Evolutionary conservation across 139 green algal genomes (phyloP).

Genomic region (Haematococcus sp.): DNA sequence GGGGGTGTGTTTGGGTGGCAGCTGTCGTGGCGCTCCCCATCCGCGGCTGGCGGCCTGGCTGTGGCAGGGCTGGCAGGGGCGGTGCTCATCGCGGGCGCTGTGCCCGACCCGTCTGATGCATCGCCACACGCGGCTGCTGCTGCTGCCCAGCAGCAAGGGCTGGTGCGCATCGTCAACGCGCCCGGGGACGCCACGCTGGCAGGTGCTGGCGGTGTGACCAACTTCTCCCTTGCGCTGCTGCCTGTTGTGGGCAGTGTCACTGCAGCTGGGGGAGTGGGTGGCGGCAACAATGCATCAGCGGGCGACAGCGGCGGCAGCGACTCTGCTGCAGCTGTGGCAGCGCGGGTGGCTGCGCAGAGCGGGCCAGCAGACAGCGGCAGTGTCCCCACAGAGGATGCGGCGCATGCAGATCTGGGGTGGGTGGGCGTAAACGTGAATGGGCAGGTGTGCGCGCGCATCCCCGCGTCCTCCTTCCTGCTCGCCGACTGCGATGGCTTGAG

Average conservation of each 20-base stretch:
- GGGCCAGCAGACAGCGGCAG: no score
- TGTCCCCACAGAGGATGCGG: neutral
- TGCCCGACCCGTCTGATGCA: no score
- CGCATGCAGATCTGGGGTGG: neutral
- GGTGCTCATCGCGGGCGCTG: no score
- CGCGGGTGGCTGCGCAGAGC: neutral
- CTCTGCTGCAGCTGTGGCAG: neutral
- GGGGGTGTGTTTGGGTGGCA: no score
- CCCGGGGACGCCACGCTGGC: neutral
- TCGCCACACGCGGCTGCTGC: no score
- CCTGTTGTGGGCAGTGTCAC: no score
- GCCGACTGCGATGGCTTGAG: neutral
- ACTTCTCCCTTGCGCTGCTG: neutral
- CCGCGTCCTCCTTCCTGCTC: constrained; percentile 4
- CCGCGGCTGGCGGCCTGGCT: no score
- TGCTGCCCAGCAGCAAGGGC: no score
- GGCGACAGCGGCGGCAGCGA: neutral
- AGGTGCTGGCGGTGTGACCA: neutral
- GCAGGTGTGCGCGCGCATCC: neutral
- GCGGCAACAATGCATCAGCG: neutral
- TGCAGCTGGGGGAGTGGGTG: no score
- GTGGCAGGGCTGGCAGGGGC: no score
- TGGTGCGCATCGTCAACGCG: neutral
- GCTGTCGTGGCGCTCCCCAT: no score
- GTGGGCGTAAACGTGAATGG: neutral